Evolutionary conservation across 2,329 filamentous ascomycete genomes (phyloP).

Genomic region (Colletotrichum lini): DNA sequence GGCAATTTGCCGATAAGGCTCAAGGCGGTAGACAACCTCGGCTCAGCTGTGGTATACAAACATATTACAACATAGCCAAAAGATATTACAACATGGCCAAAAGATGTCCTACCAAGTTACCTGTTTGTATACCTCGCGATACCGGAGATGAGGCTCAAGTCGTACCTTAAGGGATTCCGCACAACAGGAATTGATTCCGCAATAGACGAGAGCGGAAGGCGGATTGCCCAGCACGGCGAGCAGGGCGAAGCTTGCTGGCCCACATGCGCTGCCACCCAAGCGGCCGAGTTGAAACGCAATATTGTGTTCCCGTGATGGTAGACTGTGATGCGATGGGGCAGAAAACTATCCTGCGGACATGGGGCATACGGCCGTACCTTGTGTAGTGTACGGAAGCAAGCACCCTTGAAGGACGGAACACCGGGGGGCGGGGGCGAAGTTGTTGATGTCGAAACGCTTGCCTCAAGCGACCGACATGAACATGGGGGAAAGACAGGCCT

Average conservation of each 20-base stretch:
- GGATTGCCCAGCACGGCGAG: background rate
- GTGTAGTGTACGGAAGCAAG: background rate
- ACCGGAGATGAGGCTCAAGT: slow-evolving; percentile 22
- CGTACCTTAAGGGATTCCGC: background rate
- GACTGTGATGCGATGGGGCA: slow-evolving; percentile 10
- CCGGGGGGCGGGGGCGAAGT: background rate
- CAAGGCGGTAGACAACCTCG: background rate
- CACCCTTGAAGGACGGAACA: slow-evolving; percentile 3
- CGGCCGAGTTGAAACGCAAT: slow-evolving; percentile 15
- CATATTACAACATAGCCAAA: background rate
- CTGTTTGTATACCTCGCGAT: background rate
- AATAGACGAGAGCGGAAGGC: slow-evolving; percentile 18
- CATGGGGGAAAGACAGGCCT: slow-evolving; percentile 13
- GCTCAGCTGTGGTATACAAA: background rate
- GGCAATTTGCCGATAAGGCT: background rate
- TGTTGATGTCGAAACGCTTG: slow-evolving; percentile 13
- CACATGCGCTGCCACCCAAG: slow-evolving; percentile 27
- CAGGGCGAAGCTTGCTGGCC: slow-evolving; percentile 18
- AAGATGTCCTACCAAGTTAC: background rate
- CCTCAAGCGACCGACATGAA: slow-evolving; percentile 14
- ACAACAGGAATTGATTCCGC: slow-evolving; percentile 33
- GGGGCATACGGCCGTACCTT: slow-evolving; percentile 30
- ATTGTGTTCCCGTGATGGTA: slow-evolving; percentile 28
- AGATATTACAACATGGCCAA: background rate
- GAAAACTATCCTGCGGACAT: slow-evolving; percentile 12